Base-by-base conservation (phyloP, 106 monocot genomes). In the Dendrobium chrysotoxum region DNA sequence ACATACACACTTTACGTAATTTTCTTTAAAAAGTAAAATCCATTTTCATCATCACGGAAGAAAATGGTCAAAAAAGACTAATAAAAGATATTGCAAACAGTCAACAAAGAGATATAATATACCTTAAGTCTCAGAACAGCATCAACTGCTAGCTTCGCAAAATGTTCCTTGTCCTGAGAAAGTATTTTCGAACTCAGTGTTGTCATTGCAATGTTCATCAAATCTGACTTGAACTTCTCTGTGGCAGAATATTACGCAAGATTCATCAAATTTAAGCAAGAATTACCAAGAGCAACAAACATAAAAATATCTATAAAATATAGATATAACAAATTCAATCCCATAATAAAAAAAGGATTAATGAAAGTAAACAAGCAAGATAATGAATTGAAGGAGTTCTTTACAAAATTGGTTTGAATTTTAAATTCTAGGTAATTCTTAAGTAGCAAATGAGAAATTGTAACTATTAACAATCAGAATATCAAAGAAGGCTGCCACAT, bases 61-160 rank as follows among this genome's bases (percentile, higher is more conserved):
- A 6, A 20, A 61, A 7, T 23, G 5, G n/a, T n/a, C 61, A 4
- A 61, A n/a, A 61, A 61, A 61, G 20, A 61, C 55, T n/a, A 23
- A 61, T n/a, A 12, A 12, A 13, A 61, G 61, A 61, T 61, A 61
- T 61, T 61, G 61, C 61, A 61, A 23, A 61, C 11, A 50, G 50
- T 13, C 15, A 61, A 61, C 61, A 20, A 70, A 4, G 23, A 70
- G 31, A 70, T 70, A 35, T 35, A 70, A 28, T 26, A 64, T 83
- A 94, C 97, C 97, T 98, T 98, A 58, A 98, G 91, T 83, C 92
- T 92, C 84, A 99, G 42, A 80, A 99, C 98, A 87, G 98, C 98
- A 88, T 99, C 98, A 15, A 99, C 98, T 64, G 98, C 98, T 65
- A 99, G 83, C 77, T 88, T 89, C 50, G 98, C 98, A 83, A 99